Base-by-base conservation (phyloP, 495 filamentous ascomycete species). In the Xylaria acuta region DNA sequence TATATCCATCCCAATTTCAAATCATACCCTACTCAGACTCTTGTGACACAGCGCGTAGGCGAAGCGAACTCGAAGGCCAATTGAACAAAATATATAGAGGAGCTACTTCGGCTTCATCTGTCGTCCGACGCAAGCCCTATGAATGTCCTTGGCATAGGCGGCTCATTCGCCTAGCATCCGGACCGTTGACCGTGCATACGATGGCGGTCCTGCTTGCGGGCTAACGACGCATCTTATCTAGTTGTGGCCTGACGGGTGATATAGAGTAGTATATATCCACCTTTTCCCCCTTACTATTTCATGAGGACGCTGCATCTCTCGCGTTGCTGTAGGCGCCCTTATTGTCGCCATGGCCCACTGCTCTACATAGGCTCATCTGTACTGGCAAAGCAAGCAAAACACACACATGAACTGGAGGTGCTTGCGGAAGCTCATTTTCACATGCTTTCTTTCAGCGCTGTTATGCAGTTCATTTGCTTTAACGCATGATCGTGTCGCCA, bases 101-200 rank as follows among this genome's bases (percentile, higher is more conserved):
- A 56, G 27, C 53, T 56, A 56, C 18, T 38, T 25, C 32, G 58
- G 18, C 34, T 60, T 60, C 58, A 60, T 60, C 32, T 38, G 32
- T 60, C 58, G 58, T 38, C n/a, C 58, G 58, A 60, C 38, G 58
- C 58, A 38, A 60, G 58, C 58, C 58, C 3, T 60, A 60, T 60
- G 34, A 16, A 43, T 30, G 4, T n/a, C 43, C 64, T 51, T 38
- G 45, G 64, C 64, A 30, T 34, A n/a, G 47, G 47, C 64, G 47
- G 64, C 43, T 64, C 40, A 64, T 64, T 30, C 43, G 41, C 41
- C 53, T 56, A 56, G 14, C 34, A 67, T 20, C 64, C 43, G 64
- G 47, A 53, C 64, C 30, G 43, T 14, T 53, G 47, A 20, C 30
- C 32, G 30, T 53, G 64, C 45, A 67, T 51, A 9, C 11, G 47